Conservation (phyloP, 2,329 filamentous ascomycete genomes). For the Exophiala aquamarina region DNA sequence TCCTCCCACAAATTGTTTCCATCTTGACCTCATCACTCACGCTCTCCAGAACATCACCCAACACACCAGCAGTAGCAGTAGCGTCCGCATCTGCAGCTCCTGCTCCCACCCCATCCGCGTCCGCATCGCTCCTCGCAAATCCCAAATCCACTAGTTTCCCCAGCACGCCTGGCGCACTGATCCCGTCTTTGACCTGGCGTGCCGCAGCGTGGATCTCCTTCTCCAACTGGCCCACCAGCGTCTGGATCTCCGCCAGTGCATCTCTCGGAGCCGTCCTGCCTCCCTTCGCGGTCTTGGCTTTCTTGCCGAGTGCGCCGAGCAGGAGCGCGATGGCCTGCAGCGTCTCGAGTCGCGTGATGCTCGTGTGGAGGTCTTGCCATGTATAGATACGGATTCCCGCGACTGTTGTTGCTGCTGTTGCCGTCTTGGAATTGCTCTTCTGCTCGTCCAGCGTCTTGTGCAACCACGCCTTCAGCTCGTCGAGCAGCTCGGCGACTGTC, state of each 20-base stretch:
- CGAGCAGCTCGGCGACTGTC: background rate
- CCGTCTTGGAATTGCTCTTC: slow-evolving; percentile 1
- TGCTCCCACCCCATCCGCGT: slow-evolving; percentile 23
- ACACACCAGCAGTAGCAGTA: background rate
- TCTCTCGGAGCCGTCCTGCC: slow-evolving; percentile 12
- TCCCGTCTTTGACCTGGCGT: slow-evolving; percentile 37
- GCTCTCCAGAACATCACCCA: slow-evolving; percentile 33
- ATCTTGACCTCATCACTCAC: slow-evolving; percentile 39
- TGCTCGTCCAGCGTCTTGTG: background rate
- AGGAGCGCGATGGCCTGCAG: slow-evolving; percentile 40
- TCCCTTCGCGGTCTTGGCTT: slow-evolving; percentile 8
- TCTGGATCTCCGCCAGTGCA: slow-evolving; percentile 7
- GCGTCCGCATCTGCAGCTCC: background rate
- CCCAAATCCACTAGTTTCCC: slow-evolving; percentile 42
- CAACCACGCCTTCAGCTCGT: slow-evolving; percentile 10
- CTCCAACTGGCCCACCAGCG: slow-evolving; percentile 20
- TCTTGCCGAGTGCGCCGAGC: slow-evolving; percentile 18
- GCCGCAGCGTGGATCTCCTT: slow-evolving; percentile 38
- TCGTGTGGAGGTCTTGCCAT: slow-evolving; percentile 43
- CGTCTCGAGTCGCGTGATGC: slow-evolving; percentile 41
- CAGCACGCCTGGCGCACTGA: slow-evolving; percentile 43
- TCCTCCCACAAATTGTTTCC: slow-evolving; percentile 43
- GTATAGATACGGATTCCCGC: slow-evolving; percentile 31
- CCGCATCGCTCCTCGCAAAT: slow-evolving; percentile 30
- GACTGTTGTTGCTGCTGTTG: slow-evolving; percentile 1